Base-by-base conservation (phyloP, 495 filamentous ascomycete species). In the Talaromyces proteolyticus region DNA sequence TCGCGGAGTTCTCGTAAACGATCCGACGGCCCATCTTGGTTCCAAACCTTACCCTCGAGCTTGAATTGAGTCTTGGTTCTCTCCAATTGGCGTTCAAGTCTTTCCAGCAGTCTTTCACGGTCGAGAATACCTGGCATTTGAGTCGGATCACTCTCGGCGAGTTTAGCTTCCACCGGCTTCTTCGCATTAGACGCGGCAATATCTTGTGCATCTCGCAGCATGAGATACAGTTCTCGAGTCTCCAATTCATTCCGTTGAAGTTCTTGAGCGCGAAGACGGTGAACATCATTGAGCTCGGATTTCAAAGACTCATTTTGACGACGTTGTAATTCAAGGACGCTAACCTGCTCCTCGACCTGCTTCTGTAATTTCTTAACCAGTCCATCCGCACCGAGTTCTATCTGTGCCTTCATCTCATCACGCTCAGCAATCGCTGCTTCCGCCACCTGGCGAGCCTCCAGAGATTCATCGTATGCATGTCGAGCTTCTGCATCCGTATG, bases 61-160 rank as follows among this genome's bases (percentile, higher is more conserved):
- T 96, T 95, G 69, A 90, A 95, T 63, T 97, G 91, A 4, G 93
- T 97, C 77, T 98, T 98, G 55, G 95, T 92, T 41, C 94, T 74
- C 68, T 97, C 93, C 16, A 98, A 79, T 64, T 97, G 93, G 69
- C 86, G 91, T 64, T 95, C 92, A 38, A 98, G 77, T 22, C 91
- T 81, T 56, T 87, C 85, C 86, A 98, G 93, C 50, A 98, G 81
- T 62, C 74, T 84, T 55, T 97, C 89, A 6, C 93, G 84, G 59
- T 97, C 91, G 49, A 98, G 69, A 50, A 98, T 96, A 47, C 93
- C 93, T 60, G 87, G 79, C 88, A 92, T 91, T 43, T 86, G 86
- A 38, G 81, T 76, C 7, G 91, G 83, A 60, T 87, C 82, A 3
- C 77, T 75, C 7, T 81, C 77, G 26, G 69, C 76, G 14, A 80